Conservation (phyloP, 441 rosid genomes). For the Sinapis alba region DNA sequence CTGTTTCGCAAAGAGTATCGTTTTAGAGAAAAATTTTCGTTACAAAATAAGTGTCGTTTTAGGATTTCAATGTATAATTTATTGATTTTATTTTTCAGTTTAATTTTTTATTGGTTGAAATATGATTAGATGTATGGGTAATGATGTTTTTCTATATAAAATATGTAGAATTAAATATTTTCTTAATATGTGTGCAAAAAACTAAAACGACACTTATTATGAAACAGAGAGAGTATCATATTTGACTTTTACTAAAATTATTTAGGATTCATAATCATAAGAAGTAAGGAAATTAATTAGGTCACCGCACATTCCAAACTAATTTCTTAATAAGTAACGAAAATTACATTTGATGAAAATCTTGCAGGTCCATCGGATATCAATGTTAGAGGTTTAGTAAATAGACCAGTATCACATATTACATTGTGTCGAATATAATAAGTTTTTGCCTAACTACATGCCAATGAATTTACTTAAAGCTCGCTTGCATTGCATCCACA, state of each 20-base stretch:
- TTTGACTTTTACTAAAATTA: background rate
- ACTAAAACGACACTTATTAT: too few species aligned
- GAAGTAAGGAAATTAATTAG: background rate
- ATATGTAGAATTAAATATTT: too few species aligned
- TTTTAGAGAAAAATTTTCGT: too few species aligned
- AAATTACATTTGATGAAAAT: background rate
- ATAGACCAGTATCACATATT: background rate
- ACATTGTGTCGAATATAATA: background rate
- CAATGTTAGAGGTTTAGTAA: background rate
- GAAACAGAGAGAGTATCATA: too few species aligned
- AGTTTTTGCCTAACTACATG: background rate
- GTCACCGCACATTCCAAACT: background rate
- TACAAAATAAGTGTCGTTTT: too few species aligned
- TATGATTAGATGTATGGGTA: too few species aligned
- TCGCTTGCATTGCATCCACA: background rate
- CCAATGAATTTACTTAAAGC: background rate
- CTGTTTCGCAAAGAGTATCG: too few species aligned
- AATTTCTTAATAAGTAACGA: background rate
- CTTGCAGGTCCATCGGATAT: slow-evolving; percentile 7
- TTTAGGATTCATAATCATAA: background rate
- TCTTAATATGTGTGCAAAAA: too few species aligned
- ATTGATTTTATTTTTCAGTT: too few species aligned
- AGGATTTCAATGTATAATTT: too few species aligned
- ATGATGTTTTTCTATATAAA: too few species aligned
- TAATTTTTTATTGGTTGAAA: too few species aligned